A percentile compares a stretch with the other conserved stretches of the same genome.
Conservation (phyloP, 805 yeast genomes). For the Candida schatavii region DNA sequence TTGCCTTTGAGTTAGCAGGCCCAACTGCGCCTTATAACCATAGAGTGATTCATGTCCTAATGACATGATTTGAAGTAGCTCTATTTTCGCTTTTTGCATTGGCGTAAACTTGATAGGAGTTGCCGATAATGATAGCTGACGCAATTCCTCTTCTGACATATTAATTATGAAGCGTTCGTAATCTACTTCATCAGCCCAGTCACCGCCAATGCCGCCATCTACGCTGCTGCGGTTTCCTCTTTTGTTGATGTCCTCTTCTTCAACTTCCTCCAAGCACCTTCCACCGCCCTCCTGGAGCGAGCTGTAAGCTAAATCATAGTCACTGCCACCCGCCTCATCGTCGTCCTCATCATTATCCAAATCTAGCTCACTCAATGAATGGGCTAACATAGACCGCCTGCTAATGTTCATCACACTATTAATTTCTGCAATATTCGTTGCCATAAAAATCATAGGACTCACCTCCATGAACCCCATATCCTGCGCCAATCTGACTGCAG, state of each 20-base stretch:
- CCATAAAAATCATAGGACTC: constrained; percentile 70
- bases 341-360: constrained; percentile 42
- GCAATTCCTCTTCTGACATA: constrained; percentile 33
- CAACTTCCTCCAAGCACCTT: constrained; percentile 26
- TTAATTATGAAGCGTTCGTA: constrained; percentile 25
- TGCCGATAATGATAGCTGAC: constrained; percentile 14
- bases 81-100: constrained; percentile 74
- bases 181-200: constrained; percentile 13
- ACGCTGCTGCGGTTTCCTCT: not conserved
- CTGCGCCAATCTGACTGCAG: constrained; percentile 82
- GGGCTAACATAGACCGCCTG: constrained; percentile 72
- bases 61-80: constrained; percentile 71
- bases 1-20: constrained; percentile 54
- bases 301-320: constrained; percentile 10
- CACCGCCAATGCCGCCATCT: not conserved
- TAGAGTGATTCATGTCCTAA: constrained; percentile 83
- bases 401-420: constrained; percentile 80
- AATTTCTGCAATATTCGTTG: constrained; percentile 82
- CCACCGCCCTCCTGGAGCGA: not conserved
- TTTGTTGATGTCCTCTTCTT: constrained; percentile 15
- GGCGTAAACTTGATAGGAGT: constrained; percentile 50
- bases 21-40: constrained; percentile 56
- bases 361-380: constrained; percentile 66
- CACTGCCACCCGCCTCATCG: constrained; percentile 25
- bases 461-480: constrained; percentile 79